phyloP scores from a whole-genome alignment of 2,329 filamentous ascomycete genomes.

The Trichoderma koningii region DNA sequence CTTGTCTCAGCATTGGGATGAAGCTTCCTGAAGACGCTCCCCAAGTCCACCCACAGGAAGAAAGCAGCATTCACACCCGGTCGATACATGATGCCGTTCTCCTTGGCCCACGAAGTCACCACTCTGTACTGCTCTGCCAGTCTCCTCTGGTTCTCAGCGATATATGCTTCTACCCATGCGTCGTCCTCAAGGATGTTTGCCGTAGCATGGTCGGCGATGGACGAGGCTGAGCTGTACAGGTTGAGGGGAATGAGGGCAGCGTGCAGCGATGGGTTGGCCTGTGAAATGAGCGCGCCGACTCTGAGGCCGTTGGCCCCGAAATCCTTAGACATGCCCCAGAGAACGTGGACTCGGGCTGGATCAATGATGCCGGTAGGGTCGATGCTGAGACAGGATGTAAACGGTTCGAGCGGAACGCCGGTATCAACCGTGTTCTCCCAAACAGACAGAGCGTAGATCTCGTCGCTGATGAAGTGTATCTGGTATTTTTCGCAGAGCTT shows the following conservation, averaged over 20 bases:
- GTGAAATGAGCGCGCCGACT: constrained; percentile 52
- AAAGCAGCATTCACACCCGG: constrained; percentile 54
- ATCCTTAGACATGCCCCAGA: constrained; percentile 52
- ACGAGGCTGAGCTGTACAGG: constrained; percentile 50
- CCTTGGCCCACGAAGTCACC: constrained; percentile 41
- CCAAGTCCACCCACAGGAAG: constrained; percentile 56
- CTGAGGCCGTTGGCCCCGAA: constrained; percentile 60
- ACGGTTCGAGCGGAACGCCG: constrained; percentile 36
- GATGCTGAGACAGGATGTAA: constrained; percentile 51
- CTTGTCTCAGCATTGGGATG: constrained; percentile 29
- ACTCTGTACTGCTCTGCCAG: constrained; percentile 45
- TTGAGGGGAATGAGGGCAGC: constrained; percentile 41
- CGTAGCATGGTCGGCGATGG: constrained; percentile 44
- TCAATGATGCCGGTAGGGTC: constrained; percentile 49
- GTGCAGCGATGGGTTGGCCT: constrained; percentile 45
- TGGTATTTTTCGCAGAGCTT: constrained; percentile 49
- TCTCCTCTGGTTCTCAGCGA: constrained; percentile 45
- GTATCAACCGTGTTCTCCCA: constrained; percentile 45
- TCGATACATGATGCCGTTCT: constrained; percentile 47
- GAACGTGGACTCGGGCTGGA: constrained; percentile 51
- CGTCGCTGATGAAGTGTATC: constrained; percentile 55
- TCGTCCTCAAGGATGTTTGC: constrained; percentile 48
- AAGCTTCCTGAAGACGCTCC: constrained; percentile 33
- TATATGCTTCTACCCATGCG: constrained; percentile 47
- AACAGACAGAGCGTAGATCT: constrained; percentile 55